Evolutionary conservation across 75 land plant species (phyloP), one percentile per base, ranked within the genome.

Genomic region (Pinus taeda): DNA sequence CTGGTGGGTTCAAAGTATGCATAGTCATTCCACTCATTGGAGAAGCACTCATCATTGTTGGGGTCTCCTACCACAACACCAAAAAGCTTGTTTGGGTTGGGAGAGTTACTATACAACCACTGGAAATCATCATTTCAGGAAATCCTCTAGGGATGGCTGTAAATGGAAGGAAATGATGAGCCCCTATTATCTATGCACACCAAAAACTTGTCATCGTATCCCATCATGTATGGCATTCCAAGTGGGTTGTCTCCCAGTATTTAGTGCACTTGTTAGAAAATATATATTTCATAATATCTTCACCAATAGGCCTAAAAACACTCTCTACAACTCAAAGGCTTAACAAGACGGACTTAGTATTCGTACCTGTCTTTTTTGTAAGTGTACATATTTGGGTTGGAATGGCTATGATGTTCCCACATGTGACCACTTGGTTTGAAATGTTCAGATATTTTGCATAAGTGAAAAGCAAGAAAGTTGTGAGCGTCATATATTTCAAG

Each of bases 11-110:
- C 99, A 4, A 93, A 91, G 81, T 92, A 93, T 65, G 92, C 93
- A 75, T 89, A 97, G 67, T 97, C 89, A 60, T 89, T 88, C 59
- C 99, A 81, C 57, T 83, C 80, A 67, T 97, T 98, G 11, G 83
- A 90, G 78, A 89, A 97, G 81, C 91, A 82, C 77, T 97, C 99
- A 65, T 89, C 86, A 59, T 88, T 86, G 84, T 94, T 98, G 12
- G 99, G 99, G 0, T 98, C 99, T 39, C 99, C 99, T 36, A 97
- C 99, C 36, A 97, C 9, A 9, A 93, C 99, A 59, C 99, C 99
- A 11, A 76, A 81, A 6, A 93, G 89, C 6, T 91, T 81, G 77
- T 94, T 94, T 3, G 97, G 99, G 60, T 97, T 95, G 12, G 86
- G 80, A 0, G 71, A 83, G 14, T 90, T 80, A 39, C 85, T 73